These are phyloP conservation scores for Phallus indusiatus DNA, from an alignment of 768 basidiomycete species.

Conservation along the genomic window DNA sequence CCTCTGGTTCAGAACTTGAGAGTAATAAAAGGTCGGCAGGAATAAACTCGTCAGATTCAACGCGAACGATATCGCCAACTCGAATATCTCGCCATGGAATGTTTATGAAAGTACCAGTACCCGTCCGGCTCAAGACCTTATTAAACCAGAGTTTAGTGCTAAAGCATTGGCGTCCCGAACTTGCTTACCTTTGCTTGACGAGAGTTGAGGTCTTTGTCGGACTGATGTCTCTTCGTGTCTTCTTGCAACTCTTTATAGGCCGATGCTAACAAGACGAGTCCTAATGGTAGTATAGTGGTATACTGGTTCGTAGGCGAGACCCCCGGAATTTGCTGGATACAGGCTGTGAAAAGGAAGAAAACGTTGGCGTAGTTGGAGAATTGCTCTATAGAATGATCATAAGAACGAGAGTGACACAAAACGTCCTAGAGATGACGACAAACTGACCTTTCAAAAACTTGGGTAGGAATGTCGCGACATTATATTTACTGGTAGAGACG, in stretches of 20 bases:
- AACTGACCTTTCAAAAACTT: slow-evolving; percentile 85
- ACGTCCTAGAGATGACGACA: background rate
- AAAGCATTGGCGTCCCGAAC: slow-evolving; percentile 42
- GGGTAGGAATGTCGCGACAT: slow-evolving; percentile 73
- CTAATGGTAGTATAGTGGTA: slow-evolving; percentile 90
- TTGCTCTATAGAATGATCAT: slow-evolving; percentile 53
- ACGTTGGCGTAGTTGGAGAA: slow-evolving; percentile 98
- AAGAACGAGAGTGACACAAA: background rate
- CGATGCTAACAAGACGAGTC: slow-evolving; percentile 80
- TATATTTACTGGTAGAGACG: slow-evolving; percentile 94
- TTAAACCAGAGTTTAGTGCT: slow-evolving; percentile 4
- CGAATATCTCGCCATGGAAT: slow-evolving; percentile 83
- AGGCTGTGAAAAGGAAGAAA: slow-evolving; percentile 97
- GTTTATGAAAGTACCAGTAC: slow-evolving; percentile 46
- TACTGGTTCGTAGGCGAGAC: slow-evolving; percentile 94
- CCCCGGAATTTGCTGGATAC: slow-evolving; percentile 95
- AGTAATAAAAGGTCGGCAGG: slow-evolving; percentile 88
- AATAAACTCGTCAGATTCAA: slow-evolving; percentile 90
- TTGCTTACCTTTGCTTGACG: slow-evolving; percentile 50
- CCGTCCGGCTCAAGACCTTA: slow-evolving; percentile 7
- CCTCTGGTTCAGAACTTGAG: slow-evolving; percentile 91
- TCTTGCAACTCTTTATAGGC: slow-evolving; percentile 95
- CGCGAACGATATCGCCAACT: slow-evolving; percentile 87
- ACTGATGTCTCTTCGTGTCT: slow-evolving; percentile 96
- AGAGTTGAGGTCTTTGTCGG: slow-evolving; percentile 85